Evolutionary conservation across 345 rosid genomes (phyloP).

Genomic region (Toxicodendron radicans): DNA sequence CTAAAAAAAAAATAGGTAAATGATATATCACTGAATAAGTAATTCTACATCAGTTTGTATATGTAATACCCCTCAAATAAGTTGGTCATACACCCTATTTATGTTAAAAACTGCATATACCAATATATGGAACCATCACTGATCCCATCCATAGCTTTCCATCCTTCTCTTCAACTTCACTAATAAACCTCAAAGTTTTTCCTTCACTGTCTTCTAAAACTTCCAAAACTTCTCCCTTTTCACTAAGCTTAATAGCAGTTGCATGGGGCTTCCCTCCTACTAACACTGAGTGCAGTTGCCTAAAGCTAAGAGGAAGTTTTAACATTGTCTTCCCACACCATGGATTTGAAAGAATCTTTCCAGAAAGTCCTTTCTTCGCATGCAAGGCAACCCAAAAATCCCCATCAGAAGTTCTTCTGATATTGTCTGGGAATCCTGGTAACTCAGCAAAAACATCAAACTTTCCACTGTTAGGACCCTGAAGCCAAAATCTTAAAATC

Average conservation of each 20-base stretch:
- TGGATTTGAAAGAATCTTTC: constrained; percentile 36
- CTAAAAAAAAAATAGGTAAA: too few relatives aligned
- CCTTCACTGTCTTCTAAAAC: constrained; percentile 56
- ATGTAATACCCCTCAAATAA: too few relatives aligned
- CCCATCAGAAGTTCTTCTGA: constrained; percentile 53
- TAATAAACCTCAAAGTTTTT: constrained; percentile 52
- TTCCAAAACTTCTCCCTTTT: constrained; percentile 49
- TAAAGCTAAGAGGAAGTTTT: constrained; percentile 41
- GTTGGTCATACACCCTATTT: too few relatives aligned
- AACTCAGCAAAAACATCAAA: constrained; percentile 50
- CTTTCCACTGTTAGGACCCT: constrained; percentile 41
- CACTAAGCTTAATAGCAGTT: constrained; percentile 55
- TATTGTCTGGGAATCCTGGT: constrained; percentile 68
- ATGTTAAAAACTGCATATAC: constrained; percentile 39
- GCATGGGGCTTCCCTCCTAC: constrained; percentile 64
- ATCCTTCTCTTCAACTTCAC: constrained; percentile 75
- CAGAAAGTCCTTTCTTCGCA: constrained; percentile 47
- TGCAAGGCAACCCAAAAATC: constrained; percentile 86
- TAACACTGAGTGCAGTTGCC: constrained; percentile 53
- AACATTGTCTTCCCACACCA: constrained; percentile 46
- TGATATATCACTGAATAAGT: too few relatives aligned
- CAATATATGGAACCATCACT: constrained; percentile 60
- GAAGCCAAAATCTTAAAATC: constrained; percentile 53
- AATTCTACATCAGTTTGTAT: too few relatives aligned
- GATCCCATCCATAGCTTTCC: constrained; percentile 73